These are phyloP conservation scores for Chaetomium globosum DNA, from an alignment of 2,329 filamentous ascomycete genomes.

Conservation along the genomic window DNA sequence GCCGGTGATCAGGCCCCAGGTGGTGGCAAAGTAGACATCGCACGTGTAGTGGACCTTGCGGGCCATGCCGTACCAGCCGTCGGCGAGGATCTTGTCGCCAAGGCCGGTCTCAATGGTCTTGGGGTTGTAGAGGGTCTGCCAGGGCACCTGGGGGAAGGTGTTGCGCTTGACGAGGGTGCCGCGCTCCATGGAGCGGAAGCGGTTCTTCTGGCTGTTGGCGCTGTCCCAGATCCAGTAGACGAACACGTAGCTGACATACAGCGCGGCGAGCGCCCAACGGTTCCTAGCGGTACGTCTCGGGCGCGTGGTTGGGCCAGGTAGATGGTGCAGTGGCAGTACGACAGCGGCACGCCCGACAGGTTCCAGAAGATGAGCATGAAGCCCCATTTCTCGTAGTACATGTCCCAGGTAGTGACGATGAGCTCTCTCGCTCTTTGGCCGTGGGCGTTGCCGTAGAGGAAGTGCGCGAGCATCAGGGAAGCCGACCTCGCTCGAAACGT, in stretches of 20 bases:
- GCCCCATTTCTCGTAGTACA: slow-evolving; percentile 88
- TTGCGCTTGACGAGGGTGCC: slow-evolving; percentile 66
- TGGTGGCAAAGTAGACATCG: slow-evolving; percentile 75
- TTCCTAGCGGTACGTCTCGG: slow-evolving; percentile 70
- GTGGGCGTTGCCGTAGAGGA: slow-evolving; percentile 79
- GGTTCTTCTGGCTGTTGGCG: slow-evolving; percentile 81
- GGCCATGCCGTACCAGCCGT: slow-evolving; percentile 77
- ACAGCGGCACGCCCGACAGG: slow-evolving; percentile 76
- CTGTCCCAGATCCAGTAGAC: slow-evolving; percentile 86
- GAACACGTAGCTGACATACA: slow-evolving; percentile 69
- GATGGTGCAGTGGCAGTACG: slow-evolving; percentile 81
- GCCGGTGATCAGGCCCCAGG: slow-evolving; percentile 80
- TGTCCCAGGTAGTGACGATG: slow-evolving; percentile 81
- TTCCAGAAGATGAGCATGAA: slow-evolving; percentile 94
- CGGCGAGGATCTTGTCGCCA: slow-evolving; percentile 71
- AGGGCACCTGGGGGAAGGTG: slow-evolving; percentile 78
- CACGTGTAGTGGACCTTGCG: slow-evolving; percentile 81
- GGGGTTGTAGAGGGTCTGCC: slow-evolving; percentile 73
- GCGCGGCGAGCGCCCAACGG: slow-evolving; percentile 58
- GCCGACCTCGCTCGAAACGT: slow-evolving; percentile 71
- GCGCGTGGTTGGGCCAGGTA: slow-evolving; percentile 74
- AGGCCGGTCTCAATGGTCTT: slow-evolving; percentile 68
- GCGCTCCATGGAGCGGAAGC: slow-evolving; percentile 71
- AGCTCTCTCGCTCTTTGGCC: slow-evolving; percentile 81
- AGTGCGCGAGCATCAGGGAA: slow-evolving; percentile 78